Evolutionary conservation across 768 basidiomycete genomes (phyloP).

Genomic region (Fistulinella prunicolor): DNA sequence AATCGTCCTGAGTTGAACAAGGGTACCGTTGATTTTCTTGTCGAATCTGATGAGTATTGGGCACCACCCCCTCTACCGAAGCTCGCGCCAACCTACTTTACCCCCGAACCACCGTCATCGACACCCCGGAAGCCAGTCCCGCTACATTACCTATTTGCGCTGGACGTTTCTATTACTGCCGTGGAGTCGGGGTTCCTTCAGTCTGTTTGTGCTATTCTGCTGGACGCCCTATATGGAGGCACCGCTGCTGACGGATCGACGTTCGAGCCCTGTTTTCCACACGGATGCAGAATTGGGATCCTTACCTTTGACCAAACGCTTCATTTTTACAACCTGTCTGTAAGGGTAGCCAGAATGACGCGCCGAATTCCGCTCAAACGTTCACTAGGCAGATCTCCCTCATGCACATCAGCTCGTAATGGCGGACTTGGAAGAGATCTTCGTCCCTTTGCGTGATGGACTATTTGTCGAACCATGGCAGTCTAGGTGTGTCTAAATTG

Average conservation of each 20-base stretch:
- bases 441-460: conserved; percentile 68
- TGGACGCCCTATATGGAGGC: conserved; percentile 62
- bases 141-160: conserved; percentile 77
- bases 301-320: conserved; percentile 77
- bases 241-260: conserved; percentile 39
- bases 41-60: conserved; percentile 78
- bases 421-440: conserved; percentile 90
- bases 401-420: conserved; percentile 73
- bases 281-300: conserved; percentile 62
- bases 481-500: conserved; percentile 52
- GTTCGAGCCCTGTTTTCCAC: conserved; percentile 51
- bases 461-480: conserved; percentile 75
- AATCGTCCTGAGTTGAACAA: conserved; percentile 83
- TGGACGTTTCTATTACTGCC: conserved; percentile 78
- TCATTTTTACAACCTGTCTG: conserved; percentile 89
- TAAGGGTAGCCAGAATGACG: conserved; percentile 37
- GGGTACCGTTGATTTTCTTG: conserved; percentile 90
- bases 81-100: conserved; percentile 51
- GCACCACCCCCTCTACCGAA: conserved; percentile 62
- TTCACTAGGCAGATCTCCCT: conserved; percentile 40
- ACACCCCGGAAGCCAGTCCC: conserved; percentile 56
- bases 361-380: conserved; percentile 17
- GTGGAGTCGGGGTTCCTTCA: conserved; percentile 66
- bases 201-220: conserved; percentile 61
- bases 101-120: conserved; percentile 44